A percentile compares a stretch with the other conserved stretches of the same genome.
Evolutionary conservation across 805 yeast species (phyloP).

Genomic region (Candida xyloterini): DNA sequence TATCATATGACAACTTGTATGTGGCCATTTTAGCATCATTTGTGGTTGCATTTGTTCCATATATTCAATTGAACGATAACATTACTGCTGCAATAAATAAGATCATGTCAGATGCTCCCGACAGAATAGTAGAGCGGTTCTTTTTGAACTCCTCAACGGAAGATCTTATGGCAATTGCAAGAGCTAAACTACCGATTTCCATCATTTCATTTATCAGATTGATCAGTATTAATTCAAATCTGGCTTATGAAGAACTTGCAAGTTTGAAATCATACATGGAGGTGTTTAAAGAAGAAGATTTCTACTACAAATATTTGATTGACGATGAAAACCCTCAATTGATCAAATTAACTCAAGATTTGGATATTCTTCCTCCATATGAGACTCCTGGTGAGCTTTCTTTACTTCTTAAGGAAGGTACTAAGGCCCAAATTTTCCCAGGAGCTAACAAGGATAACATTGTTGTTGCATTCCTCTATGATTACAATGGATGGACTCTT

Average conservation of each 20-base stretch:
- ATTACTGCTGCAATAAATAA: constrained; percentile 41
- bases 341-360: constrained; percentile 38
- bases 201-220: constrained; percentile 60
- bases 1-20: constrained; percentile 50
- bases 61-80: constrained; percentile 44
- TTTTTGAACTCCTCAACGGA: constrained; percentile 44
- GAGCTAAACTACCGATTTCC: constrained; percentile 72
- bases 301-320: constrained; percentile 40
- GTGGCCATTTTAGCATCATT: constrained; percentile 47
- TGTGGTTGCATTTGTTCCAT: constrained; percentile 45
- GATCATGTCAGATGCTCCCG: constrained; percentile 45
- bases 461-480: constrained; percentile 64
- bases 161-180: constrained; percentile 48
- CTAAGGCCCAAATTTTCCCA: constrained; percentile 70
- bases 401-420: constrained; percentile 46
- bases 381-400: constrained; percentile 45
- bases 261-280: constrained; percentile 62
- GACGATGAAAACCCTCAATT: constrained; percentile 54
- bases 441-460: constrained; percentile 22
- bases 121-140: constrained; percentile 41
- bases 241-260: constrained; percentile 62
- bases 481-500: constrained; percentile 84
- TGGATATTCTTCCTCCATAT: constrained; percentile 50
- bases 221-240: constrained; percentile 58
- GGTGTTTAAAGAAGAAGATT: constrained; percentile 37